Evolutionary conservation across 2,329 filamentous ascomycete genomes (phyloP), one percentile per base, ranked within the genome.

Genomic region (Lizonia empirigonia): DNA sequence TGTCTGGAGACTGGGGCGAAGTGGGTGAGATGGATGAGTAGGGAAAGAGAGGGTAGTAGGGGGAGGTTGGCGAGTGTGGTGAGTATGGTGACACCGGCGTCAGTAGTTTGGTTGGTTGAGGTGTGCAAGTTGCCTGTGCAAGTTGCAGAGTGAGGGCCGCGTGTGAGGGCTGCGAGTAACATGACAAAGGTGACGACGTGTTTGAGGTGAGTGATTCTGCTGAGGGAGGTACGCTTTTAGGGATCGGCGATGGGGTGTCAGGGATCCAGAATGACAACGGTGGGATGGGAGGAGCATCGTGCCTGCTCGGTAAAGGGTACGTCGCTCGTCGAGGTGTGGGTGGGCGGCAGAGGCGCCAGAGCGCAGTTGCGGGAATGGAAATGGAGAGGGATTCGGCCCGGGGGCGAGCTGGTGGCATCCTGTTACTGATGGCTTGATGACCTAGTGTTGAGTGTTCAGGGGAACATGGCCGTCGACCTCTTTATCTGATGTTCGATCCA

Each of bases 261-360:
- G 59, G 53, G 13, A 56, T 47, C 53, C 55, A 61, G 45, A 55
- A 63, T 2, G 64, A 64, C 3, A 63, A 36, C 2, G 50, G 37
- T 13, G 54, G 57, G 1, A 63, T 36, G 3, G 59, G 47, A 10
- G 53, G 59, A 15, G 38, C 22, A 9, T 52, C 30, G 9, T 13
- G 4, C 6, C 47, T n/a, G 3, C 13, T 16, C 7, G 27, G 9
- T 9, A 40, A 13, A 29, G 51, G 55, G 18, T 50, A 55, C 15
- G 53, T 60, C 12, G 55, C 53, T n/a, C 53, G 52, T 16, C 54
- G 50, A 13, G 57, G 55, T n/a, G 56, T 60, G 1, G 54, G 48
- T 12, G 56, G 57, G 7, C 49, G 59, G 32, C 48, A 20, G 6
- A 47, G 38, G 35, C 39, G 47, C 62, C 57, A 58, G 20, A 37